phyloP scores from a whole-genome alignment of 805 yeast genomes.

The Ogataea saltuana region DNA sequence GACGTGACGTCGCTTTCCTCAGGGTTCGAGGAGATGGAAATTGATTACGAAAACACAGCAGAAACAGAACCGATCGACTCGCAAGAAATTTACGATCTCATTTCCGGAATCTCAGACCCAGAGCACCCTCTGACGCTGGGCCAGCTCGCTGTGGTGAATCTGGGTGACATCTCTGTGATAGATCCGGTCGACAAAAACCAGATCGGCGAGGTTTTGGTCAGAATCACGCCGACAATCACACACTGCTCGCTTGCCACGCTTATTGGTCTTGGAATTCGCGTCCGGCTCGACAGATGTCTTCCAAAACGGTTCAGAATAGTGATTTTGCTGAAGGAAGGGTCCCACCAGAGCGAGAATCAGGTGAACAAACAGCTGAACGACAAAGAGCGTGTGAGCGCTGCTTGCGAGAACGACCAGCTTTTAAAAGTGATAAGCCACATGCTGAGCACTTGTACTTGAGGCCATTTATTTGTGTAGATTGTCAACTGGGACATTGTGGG shows the following conservation, averaged over 20 bases:
- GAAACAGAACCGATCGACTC: constrained; percentile 58
- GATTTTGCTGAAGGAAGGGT: constrained; percentile 81
- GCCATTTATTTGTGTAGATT: not conserved
- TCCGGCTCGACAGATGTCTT: constrained; percentile 82
- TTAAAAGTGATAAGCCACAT: constrained; percentile 87
- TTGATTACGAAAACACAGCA: constrained; percentile 2
- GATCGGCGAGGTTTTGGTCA: constrained; percentile 74
- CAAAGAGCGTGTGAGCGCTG: constrained; percentile 97
- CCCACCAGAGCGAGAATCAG: constrained; percentile 94
- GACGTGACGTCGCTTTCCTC: constrained; percentile 11
- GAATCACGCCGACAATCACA: constrained; percentile 95
- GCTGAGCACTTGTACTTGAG: constrained; percentile 73
- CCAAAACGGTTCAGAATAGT: constrained; percentile 82
- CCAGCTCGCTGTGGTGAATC: constrained; percentile 88
- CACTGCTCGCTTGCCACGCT: constrained; percentile 96
- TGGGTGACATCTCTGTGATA: constrained; percentile 72
- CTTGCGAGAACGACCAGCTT: constrained; percentile 94
- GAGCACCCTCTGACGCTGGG: constrained; percentile 96
- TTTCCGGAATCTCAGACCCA: constrained; percentile 89
- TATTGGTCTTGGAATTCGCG: constrained; percentile 93
- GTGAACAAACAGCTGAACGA: constrained; percentile 96
- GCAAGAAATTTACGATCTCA: constrained; percentile 87
- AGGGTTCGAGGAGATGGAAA: constrained; percentile 9
- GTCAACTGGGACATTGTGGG: no score
- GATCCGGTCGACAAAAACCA: constrained; percentile 53